These are phyloP conservation scores for Neurospora sublineolata DNA, from an alignment of 495 filamentous ascomycete genomes.

Conservation along the genomic window DNA sequence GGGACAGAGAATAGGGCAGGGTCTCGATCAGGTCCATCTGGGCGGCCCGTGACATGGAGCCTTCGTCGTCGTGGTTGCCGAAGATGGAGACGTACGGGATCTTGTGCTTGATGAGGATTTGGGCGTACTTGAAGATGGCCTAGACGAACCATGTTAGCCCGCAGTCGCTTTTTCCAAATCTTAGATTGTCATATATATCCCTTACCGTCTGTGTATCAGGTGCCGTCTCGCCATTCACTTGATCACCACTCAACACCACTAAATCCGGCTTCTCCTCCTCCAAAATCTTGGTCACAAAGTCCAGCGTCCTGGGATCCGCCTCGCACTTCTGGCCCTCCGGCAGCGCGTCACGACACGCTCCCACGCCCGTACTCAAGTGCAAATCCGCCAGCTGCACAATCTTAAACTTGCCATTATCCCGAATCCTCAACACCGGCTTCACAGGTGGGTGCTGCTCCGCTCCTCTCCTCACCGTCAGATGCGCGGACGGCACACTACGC, in stretches of 20 bases:
- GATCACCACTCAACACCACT: conserved; percentile 83
- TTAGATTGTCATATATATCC: background rate
- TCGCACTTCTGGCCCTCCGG: conserved; percentile 73
- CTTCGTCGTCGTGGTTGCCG: conserved; percentile 96
- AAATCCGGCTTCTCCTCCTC: conserved; percentile 89
- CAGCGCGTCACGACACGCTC: conserved; percentile 70
- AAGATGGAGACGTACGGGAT: conserved; percentile 92
- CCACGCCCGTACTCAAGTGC: conserved; percentile 82
- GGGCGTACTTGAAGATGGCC: conserved; percentile 89
- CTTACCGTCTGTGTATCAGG: conserved; percentile 74
- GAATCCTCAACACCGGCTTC: conserved; percentile 62
- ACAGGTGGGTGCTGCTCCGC: conserved; percentile 37
- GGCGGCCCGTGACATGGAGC: conserved; percentile 57
- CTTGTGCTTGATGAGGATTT: conserved; percentile 71
- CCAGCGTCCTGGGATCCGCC: conserved; percentile 81
- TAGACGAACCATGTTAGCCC: conserved; percentile 12
- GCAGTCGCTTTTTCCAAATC: background rate
- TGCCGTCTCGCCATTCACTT: conserved; percentile 88
- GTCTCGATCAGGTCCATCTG: conserved; percentile 78
- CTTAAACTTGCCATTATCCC: conserved; percentile 88
- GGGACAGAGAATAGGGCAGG: conserved; percentile 79
- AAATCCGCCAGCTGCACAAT: conserved; percentile 90
- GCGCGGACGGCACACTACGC: conserved; percentile 50
- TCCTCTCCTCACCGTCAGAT: conserved; percentile 68
- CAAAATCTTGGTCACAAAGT: conserved; percentile 70